Conservation (phyloP, 106 monocot genomes). For the Xerophyta viscosa region DNA sequence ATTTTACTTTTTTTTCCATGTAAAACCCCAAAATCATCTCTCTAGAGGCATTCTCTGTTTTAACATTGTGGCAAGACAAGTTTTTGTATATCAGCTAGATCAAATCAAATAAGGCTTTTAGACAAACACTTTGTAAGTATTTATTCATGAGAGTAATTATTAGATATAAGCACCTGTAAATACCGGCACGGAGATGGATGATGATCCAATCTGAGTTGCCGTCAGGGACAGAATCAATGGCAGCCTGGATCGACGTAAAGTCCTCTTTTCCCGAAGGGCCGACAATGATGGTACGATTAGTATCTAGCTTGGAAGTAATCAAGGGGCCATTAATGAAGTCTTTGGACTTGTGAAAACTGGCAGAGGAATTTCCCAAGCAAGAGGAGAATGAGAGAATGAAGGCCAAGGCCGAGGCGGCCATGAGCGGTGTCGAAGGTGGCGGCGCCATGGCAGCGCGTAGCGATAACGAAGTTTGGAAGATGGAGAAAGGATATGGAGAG, state of each 20-base stretch:
- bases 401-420: not conserved
- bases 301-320: conserved; percentile 28
- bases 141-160: too few species aligned
- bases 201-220: conserved; percentile 69
- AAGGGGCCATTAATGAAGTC: conserved; percentile 33
- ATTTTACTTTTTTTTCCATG: too few species aligned
- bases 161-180: conserved; percentile 36
- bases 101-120: too few species aligned
- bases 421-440: not conserved
- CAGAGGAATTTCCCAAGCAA: not conserved
- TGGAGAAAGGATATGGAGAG: not conserved
- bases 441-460: not conserved
- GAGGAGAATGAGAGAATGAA: conserved; percentile 6
- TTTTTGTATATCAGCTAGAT: too few species aligned
- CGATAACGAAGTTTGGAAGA: not conserved
- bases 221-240: conserved; percentile 65
- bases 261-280: conserved; percentile 31
- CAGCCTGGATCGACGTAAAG: conserved; percentile 59
- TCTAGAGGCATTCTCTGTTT: too few species aligned
- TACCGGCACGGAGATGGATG: conserved; percentile 61
- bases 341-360: not conserved
- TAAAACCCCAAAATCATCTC: too few species aligned
- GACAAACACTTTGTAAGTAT: too few species aligned
- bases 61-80: too few species aligned
- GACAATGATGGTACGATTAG: conserved; percentile 44